Evolutionary conservation across 805 yeast genomes (phyloP), one percentile per base, ranked within the genome.

Genomic region (Candida cerambycidarum): DNA sequence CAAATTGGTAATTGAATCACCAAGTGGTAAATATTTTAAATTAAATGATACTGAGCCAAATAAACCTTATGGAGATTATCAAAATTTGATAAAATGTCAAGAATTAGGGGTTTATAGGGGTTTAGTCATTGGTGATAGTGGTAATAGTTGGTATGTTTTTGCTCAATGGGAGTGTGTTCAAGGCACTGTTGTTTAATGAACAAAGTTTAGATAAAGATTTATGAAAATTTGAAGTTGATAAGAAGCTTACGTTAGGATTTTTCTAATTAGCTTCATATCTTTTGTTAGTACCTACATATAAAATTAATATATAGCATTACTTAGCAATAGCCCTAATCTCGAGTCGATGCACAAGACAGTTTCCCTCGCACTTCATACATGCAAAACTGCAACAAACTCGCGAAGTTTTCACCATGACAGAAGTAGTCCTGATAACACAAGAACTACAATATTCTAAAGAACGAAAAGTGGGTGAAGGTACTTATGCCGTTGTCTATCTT

Each of bases 401-500:
- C 34, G 34, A 18, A 31, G 4, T 14, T 31, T 18, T 31, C n/a
- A 27, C 18, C 21, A 28, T 37, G 32, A 28, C 33, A 9, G 40
- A 28, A 18, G 33, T 37, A 27, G 16, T 27, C 8, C 33, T 15
- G 16, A 3, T 30, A 18, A 38, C 32, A 13, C 14, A 19, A 16
- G 50, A 47, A 24, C 51, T 46, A 27, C 36, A 58, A 37, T 71
- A 71, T 52, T 59, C 74, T 23, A 71, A 71, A 43, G 96, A 89
- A 43, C 81, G 78, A 51, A 90, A 89, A 59, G 97, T 93, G 21
- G 99, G 99, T 58, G 99, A 93, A 67, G 99, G 99, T 65, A 93
- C 99, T 0, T 93, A 92, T 69, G 99, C 99, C 36, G 95, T 90
- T 43, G 99, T 93, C 5, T 89, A 83, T 56, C 72, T 90, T 12